Conservation (phyloP, 495 filamentous ascomycete genomes). For the Xylona heveae region DNA sequence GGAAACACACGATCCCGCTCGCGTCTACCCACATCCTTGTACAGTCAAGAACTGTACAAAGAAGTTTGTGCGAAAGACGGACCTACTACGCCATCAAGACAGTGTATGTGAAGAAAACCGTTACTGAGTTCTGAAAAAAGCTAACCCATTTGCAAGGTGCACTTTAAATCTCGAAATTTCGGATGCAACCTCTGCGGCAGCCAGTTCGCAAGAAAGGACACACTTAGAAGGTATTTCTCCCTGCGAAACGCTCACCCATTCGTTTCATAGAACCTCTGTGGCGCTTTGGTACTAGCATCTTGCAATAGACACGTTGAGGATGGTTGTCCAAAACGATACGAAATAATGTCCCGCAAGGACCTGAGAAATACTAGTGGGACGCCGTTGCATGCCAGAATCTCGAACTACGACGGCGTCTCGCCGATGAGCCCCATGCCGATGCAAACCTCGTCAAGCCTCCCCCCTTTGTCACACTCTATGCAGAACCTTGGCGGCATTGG, state of each 20-base stretch:
- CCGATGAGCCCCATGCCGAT: no score
- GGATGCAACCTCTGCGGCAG: constrained; percentile 50
- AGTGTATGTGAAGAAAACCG: constrained; percentile 32
- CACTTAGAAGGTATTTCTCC: constrained; percentile 43
- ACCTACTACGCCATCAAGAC: constrained; percentile 61
- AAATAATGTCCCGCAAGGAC: constrained; percentile 16
- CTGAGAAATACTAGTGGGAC: no score
- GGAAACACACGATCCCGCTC: constrained; percentile 67
- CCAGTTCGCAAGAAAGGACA: constrained; percentile 65
- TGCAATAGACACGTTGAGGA: constrained; percentile 50
- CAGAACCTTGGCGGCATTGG: no score
- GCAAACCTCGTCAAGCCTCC: no score
- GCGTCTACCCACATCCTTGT: constrained; percentile 51
- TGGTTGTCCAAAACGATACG: constrained; percentile 53
- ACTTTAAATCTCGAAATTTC: constrained; percentile 51
- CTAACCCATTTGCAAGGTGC: constrained; percentile 24
- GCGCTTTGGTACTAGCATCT: constrained; percentile 8
- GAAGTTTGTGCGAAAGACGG: constrained; percentile 65
- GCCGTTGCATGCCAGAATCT: no score
- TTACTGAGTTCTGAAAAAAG: constrained; percentile 7
- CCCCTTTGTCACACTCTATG: no score
- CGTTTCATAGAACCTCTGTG: constrained; percentile 2
- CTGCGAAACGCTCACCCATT: neutral
- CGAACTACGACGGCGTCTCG: no score
- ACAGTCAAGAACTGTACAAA: constrained; percentile 39